A percentile compares a stretch with the other conserved stretches of the same genome.
These are phyloP conservation scores for Cyclocybe aegerita DNA, from an alignment of 768 basidiomycete species.

Conservation along the genomic window DNA sequence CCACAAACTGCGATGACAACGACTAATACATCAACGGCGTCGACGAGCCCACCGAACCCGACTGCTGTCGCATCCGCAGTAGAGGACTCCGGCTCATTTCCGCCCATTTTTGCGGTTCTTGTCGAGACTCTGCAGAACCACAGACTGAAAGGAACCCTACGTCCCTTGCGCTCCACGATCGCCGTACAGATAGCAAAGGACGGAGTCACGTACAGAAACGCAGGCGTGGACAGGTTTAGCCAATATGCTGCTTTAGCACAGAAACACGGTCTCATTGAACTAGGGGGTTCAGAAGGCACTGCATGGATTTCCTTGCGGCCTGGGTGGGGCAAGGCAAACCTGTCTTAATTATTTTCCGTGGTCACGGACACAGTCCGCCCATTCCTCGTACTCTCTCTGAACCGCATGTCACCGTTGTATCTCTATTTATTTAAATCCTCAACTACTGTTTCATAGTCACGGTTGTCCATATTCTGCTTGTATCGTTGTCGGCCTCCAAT, in stretches of 20 bases:
- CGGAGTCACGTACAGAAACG: conserved; percentile 31
- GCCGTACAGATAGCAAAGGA: conserved; percentile 29
- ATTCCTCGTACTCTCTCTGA: no score
- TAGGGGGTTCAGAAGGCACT: conserved; percentile 34
- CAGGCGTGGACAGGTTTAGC: conserved; percentile 38
- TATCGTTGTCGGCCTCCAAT: conserved; percentile 59
- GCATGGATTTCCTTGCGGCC: conserved; percentile 39
- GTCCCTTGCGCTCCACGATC: conserved; percentile 37
- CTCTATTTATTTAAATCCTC: background rate
- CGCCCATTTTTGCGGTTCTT: conserved; percentile 29
- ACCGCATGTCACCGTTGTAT: no score
- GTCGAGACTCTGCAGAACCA: conserved; percentile 30
- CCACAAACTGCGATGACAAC: no score
- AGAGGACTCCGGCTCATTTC: conserved; percentile 1
- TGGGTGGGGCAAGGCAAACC: conserved; percentile 19
- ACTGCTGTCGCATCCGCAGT: no score
- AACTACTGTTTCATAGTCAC: background rate
- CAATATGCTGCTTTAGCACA: conserved; percentile 40
- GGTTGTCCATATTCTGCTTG: conserved; percentile 58
- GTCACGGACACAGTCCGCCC: no score
- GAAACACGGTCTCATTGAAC: conserved; percentile 35
- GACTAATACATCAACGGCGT: no score
- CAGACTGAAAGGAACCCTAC: conserved; percentile 27
- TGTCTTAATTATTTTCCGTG: no score
- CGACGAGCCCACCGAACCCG: no score